Conservation (phyloP, 768 basidiomycete genomes). For the Agaricus bisporus region DNA sequence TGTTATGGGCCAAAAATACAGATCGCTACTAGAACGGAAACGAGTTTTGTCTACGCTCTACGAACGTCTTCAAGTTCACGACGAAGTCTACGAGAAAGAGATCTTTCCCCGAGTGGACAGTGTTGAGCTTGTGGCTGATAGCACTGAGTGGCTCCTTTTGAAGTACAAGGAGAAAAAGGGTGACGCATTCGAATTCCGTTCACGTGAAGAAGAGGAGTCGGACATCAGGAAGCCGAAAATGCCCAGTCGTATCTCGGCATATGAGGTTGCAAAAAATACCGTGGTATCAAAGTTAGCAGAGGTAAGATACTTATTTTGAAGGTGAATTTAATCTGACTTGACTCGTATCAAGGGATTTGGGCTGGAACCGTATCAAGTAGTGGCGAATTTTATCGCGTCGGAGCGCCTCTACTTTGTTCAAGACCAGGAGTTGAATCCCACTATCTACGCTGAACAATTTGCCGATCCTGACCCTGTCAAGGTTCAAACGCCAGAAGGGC, state of each 20-base stretch:
- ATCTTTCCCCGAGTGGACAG: constrained; percentile 64
- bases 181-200: constrained; percentile 53
- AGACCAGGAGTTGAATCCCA: constrained; percentile 77
- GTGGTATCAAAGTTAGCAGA: constrained; percentile 73
- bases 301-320: constrained; percentile 34
- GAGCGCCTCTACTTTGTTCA: constrained; percentile 64
- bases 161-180: constrained; percentile 75
- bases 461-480: constrained; percentile 60
- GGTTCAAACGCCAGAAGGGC: constrained; percentile 55
- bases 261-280: constrained; percentile 79
- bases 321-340: neutral
- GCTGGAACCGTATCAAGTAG: constrained; percentile 73
- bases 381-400: constrained; percentile 70
- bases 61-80: constrained; percentile 57
- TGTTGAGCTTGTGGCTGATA: constrained; percentile 86
- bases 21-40: constrained; percentile 76
- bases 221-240: constrained; percentile 62
- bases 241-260: constrained; percentile 79
- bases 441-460: constrained; percentile 83
- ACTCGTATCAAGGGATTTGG: constrained; percentile 64
- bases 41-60: constrained; percentile 59
- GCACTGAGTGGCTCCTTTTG: constrained; percentile 85
- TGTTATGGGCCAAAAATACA: constrained; percentile 82
- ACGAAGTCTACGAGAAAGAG: constrained; percentile 72
- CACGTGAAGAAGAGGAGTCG: constrained; percentile 51